phyloP scores from a whole-genome alignment of 2,329 filamentous ascomycete genomes.

The Sporothrix humicola region DNA sequence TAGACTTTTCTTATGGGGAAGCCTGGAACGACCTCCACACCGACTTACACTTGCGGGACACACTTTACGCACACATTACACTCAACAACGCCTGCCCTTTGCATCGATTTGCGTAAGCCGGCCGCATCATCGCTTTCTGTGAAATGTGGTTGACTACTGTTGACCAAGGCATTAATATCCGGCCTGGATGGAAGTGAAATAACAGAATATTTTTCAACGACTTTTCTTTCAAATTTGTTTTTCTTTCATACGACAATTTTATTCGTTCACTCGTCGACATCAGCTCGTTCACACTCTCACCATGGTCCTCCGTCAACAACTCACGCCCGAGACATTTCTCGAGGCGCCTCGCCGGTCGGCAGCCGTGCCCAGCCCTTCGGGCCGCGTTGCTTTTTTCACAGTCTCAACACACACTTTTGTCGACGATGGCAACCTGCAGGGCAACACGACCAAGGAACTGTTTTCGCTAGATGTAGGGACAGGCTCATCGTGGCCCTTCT shows the following conservation, averaged over 20 bases:
- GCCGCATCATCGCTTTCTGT: constrained; percentile 12
- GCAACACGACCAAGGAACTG: constrained; percentile 45
- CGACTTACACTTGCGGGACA: not conserved
- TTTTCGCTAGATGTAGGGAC: constrained; percentile 46
- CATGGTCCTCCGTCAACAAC: constrained; percentile 38
- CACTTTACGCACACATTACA: not conserved
- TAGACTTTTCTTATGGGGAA: constrained; percentile 4
- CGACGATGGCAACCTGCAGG: constrained; percentile 34
- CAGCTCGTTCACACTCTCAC: not conserved
- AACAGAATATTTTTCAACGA: not conserved
- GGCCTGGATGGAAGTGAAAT: not conserved
- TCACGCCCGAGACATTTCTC: constrained; percentile 40
- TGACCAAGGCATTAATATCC: too few relatives aligned
- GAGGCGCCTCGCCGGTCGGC: constrained; percentile 38
- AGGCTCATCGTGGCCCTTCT: constrained; percentile 39
- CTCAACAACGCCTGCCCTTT: not conserved
- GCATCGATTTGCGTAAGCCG: constrained; percentile 28
- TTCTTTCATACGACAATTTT: not conserved
- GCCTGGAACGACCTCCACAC: not conserved
- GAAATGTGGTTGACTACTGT: constrained; percentile 11
- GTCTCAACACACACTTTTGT: constrained; percentile 46
- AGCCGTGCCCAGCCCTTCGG: constrained; percentile 48
- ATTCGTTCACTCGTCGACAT: not conserved
- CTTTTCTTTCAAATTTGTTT: not conserved
- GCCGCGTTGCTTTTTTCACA: constrained; percentile 47